phyloP scores from a whole-genome alignment of 305 asterid species.

The Fraxinus albicans region DNA sequence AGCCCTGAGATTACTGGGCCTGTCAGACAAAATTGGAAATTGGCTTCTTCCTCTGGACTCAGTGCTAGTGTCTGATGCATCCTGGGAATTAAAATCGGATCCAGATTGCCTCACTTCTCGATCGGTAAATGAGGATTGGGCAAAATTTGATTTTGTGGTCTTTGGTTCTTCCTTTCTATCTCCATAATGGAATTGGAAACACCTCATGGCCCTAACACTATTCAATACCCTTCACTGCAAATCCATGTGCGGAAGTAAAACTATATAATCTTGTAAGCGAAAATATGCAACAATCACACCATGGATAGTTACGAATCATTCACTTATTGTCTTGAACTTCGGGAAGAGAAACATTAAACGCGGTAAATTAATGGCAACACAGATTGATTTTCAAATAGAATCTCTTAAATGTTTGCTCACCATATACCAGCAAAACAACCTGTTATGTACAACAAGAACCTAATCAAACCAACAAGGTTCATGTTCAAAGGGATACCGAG shows the following conservation, averaged over 20 bases:
- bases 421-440: not conserved
- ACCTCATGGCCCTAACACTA: slow-evolving; percentile 54
- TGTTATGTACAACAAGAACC: not conserved
- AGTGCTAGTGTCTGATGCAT: slow-evolving; percentile 63
- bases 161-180: slow-evolving; percentile 66
- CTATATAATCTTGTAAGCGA: not conserved
- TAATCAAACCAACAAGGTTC: not conserved
- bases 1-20: slow-evolving; percentile 61
- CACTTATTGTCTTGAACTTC: not conserved
- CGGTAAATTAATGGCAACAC: not conserved
- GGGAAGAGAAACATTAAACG: not conserved
- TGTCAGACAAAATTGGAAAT: slow-evolving; percentile 55
- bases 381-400: not conserved
- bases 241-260: not conserved
- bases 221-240: not conserved
- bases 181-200: slow-evolving; percentile 60
- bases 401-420: not conserved
- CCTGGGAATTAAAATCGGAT: slow-evolving; percentile 65
- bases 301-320: not conserved
- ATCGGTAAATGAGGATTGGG: slow-evolving; percentile 50
- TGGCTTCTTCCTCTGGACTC: slow-evolving; percentile 75
- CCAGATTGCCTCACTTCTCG: slow-evolving; percentile 57
- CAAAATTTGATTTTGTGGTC: slow-evolving; percentile 48
- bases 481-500: not conserved
- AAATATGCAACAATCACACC: not conserved